These are phyloP conservation scores for Trapa bicornis DNA, from an alignment of 345 rosid genomes.

Conservation along the genomic window DNA sequence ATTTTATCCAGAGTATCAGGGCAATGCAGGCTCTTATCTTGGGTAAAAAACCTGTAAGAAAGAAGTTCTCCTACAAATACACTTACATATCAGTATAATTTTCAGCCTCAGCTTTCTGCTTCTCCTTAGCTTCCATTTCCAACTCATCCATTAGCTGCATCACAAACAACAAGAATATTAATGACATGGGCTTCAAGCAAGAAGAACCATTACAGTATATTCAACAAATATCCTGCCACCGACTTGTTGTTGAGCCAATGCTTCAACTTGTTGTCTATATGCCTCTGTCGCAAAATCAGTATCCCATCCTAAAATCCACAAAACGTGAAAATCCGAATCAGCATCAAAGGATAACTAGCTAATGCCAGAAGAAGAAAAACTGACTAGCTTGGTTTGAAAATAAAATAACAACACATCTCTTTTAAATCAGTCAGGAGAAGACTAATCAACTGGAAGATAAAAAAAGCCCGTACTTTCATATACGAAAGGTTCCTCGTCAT, in stretches of 20 bases:
- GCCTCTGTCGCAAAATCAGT: conserved; percentile 99
- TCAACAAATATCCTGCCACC: conserved; percentile 13
- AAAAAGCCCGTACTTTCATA: conserved; percentile 71
- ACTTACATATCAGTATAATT: conserved; percentile 53
- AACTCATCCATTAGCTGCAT: conserved; percentile 81
- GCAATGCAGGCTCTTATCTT: not conserved
- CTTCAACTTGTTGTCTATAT: conserved; percentile 94
- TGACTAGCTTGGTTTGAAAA: not conserved
- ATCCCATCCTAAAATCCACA: conserved; percentile 70
- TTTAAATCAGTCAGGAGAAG: not conserved
- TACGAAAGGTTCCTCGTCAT: conserved; percentile 91
- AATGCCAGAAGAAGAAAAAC: not conserved
- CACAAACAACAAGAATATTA: conserved; percentile 15
- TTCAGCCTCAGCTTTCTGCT: conserved; percentile 55
- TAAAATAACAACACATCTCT: not conserved
- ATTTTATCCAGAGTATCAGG: not conserved
- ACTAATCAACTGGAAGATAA: not conserved
- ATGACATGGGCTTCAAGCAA: not conserved
- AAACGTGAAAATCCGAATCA: not conserved
- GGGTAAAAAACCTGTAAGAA: not conserved
- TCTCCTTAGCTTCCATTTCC: conserved; percentile 80
- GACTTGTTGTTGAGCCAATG: conserved; percentile 90
- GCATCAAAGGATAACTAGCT: not conserved
- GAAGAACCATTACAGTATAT: not conserved
- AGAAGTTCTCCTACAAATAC: conserved; percentile 6